Conservation (phyloP, 2,329 filamentous ascomycete species). For the Pseudogymnoascus verrucosus region DNA sequence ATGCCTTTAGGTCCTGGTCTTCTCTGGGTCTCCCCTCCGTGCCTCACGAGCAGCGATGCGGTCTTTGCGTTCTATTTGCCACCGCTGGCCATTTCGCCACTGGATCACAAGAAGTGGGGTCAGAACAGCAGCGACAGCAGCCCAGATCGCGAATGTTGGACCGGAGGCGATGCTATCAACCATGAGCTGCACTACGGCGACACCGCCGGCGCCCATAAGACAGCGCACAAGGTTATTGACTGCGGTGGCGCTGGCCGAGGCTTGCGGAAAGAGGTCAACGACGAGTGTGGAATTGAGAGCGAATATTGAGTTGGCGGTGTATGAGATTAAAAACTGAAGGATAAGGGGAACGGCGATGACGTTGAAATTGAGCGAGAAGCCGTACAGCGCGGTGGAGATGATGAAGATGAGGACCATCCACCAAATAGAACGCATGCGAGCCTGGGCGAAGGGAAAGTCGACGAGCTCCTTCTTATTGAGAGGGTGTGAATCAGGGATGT, state of each 20-base stretch:
- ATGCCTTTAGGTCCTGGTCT: not conserved
- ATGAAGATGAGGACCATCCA: slow-evolving; percentile 32
- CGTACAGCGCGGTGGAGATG: slow-evolving; percentile 29
- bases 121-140: slow-evolving; percentile 12
- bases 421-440: slow-evolving; percentile 29
- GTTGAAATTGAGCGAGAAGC: slow-evolving; percentile 23
- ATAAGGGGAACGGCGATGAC: slow-evolving; percentile 26
- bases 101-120: not conserved
- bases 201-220: slow-evolving; percentile 28
- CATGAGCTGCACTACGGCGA: slow-evolving; percentile 21
- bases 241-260: slow-evolving; percentile 28
- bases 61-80: not conserved
- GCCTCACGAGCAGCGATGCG: not conserved
- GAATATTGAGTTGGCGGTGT: slow-evolving; percentile 29
- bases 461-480: slow-evolving; percentile 25
- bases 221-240: slow-evolving; percentile 31
- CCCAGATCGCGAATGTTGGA: slow-evolving; percentile 20
- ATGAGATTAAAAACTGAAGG: slow-evolving; percentile 29
- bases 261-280: slow-evolving; percentile 29
- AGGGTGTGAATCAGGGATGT: slow-evolving; percentile 22
- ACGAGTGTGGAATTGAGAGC: slow-evolving; percentile 27
- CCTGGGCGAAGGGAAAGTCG: slow-evolving; percentile 35
- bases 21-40: not conserved
- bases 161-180: slow-evolving; percentile 23
- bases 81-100: not conserved